Conservation (phyloP, 1,284 basidiomycete species). For the Marasmius oreades region DNA sequence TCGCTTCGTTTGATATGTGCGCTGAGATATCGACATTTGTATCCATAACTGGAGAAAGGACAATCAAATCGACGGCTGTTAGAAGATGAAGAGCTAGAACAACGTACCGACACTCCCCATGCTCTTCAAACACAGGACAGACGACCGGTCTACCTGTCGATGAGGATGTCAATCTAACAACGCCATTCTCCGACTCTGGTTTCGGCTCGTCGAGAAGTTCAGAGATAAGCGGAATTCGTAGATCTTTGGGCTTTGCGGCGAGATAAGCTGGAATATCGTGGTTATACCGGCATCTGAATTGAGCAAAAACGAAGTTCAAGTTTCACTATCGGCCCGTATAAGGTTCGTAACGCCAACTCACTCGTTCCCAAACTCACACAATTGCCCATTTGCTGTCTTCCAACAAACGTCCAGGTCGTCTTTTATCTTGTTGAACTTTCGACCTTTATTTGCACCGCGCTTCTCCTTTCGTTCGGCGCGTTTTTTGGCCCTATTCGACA, state of each 20-base stretch:
- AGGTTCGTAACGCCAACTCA: constrained; percentile 33
- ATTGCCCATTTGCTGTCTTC: constrained; percentile 58
- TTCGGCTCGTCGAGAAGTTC: constrained; percentile 21
- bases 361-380: constrained; percentile 65
- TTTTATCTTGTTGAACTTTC: constrained; percentile 66
- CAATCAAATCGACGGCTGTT: neutral
- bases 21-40: constrained; percentile 89
- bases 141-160: constrained; percentile 46
- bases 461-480: constrained; percentile 64
- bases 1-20: constrained; percentile 48
- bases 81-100: neutral
- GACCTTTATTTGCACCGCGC: constrained; percentile 75
- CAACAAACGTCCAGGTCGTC: constrained; percentile 78
- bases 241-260: constrained; percentile 70
- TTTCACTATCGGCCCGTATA: neutral
- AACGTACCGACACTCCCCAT: constrained; percentile 69
- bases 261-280: constrained; percentile 83
- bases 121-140: constrained; percentile 74
- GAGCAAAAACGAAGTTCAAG: constrained; percentile 6
- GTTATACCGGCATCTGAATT: constrained; percentile 69
- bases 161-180: constrained; percentile 19
- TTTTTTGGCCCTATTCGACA: constrained; percentile 44
- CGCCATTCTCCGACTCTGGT: constrained; percentile 24
- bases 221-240: constrained; percentile 55
- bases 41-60: constrained; percentile 52